These are phyloP conservation scores for Neckera pumila DNA, from an alignment of 225 moss, liverwort and hornwort genomes.

Conservation along the genomic window DNA sequence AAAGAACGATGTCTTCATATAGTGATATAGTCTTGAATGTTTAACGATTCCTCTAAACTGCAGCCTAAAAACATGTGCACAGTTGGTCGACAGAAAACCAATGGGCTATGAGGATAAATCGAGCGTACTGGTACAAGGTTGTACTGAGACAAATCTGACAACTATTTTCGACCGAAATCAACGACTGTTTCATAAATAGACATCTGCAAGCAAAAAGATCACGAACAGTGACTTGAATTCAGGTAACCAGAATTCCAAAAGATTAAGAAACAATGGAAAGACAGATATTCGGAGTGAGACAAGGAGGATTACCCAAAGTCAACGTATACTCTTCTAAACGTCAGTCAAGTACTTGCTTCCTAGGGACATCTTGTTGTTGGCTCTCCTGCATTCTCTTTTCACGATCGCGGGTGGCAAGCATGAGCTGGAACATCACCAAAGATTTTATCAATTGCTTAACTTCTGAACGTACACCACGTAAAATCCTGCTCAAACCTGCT, in stretches of 20 bases:
- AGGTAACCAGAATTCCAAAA: not conserved
- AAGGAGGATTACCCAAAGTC: not conserved
- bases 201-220: not conserved
- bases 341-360: conserved; percentile 44
- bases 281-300: not conserved
- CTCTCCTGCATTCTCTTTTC: conserved; percentile 13
- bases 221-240: not conserved
- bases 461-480: not conserved
- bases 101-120: not conserved
- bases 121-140: not conserved
- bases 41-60: not conserved
- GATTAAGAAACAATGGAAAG: not conserved
- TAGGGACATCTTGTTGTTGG: conserved; percentile 14
- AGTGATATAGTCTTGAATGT: not conserved
- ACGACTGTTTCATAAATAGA: not conserved
- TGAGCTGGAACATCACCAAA: conserved; percentile 21
- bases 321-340: not conserved
- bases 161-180: not conserved
- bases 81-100: not conserved
- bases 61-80: not conserved
- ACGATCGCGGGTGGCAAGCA: conserved; percentile 28
- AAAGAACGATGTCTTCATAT: not conserved
- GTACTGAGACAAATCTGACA: not conserved
- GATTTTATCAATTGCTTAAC: not conserved
- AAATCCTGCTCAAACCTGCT: not conserved